phyloP scores from a whole-genome alignment of 331 rosid species.

The Quercus lobata region DNA sequence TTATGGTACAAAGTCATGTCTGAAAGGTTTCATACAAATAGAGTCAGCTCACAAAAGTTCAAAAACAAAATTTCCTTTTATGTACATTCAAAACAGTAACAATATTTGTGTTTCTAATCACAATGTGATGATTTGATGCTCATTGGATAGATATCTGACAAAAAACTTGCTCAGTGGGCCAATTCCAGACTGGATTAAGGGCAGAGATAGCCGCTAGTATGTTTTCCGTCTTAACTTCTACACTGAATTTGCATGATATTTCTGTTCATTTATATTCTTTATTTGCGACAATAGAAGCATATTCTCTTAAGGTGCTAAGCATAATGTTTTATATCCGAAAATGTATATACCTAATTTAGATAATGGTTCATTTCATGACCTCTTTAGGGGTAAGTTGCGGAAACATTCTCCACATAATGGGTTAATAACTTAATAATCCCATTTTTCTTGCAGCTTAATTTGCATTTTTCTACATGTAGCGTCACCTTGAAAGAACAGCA shows the following conservation, averaged over 20 bases:
- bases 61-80: background rate
- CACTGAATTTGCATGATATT: background rate
- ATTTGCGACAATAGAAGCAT: background rate
- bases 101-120: background rate
- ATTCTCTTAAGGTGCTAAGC: no score
- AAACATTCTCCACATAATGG: background rate
- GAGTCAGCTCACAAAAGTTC: background rate
- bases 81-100: background rate
- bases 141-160: background rate
- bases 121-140: background rate
- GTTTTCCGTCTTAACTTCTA: background rate
- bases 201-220: constrained; percentile 3
- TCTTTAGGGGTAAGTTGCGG: background rate
- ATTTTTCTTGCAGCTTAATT: background rate
- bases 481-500: background rate
- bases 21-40: background rate
- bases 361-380: background rate
- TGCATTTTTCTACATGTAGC: background rate
- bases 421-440: background rate
- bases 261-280: background rate
- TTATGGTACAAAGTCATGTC: background rate
- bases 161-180: constrained; percentile 2
- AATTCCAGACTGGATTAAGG: constrained; percentile 9
- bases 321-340: no score
- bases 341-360: no score